Conservation (phyloP, 2,329 filamentous ascomycete genomes). For the Pseudomassariella vexata region DNA sequence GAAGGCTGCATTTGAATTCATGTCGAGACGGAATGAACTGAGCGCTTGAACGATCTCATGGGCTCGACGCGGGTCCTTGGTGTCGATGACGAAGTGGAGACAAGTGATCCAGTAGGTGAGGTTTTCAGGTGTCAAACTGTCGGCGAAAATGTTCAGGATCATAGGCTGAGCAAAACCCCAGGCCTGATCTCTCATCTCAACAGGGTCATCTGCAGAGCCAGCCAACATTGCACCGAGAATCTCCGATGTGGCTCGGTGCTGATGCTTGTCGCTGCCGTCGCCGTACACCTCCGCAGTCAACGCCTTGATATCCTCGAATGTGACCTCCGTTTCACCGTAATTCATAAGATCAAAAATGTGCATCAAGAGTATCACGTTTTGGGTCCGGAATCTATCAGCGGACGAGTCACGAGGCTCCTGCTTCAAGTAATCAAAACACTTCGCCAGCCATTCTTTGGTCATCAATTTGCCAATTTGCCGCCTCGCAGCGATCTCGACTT, state of each 20-base stretch:
- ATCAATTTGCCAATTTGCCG: slow-evolving; percentile 75
- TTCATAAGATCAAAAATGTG: slow-evolving; percentile 89
- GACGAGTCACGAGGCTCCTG: slow-evolving; percentile 83
- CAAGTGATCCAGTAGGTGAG: slow-evolving; percentile 92
- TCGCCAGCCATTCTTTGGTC: slow-evolving; percentile 78
- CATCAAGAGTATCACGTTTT: slow-evolving; percentile 78
- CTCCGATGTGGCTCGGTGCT: slow-evolving; percentile 91
- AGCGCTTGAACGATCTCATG: slow-evolving; percentile 83
- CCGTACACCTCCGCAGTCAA: slow-evolving; percentile 73
- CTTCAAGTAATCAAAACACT: slow-evolving; percentile 89
- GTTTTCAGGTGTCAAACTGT: slow-evolving; percentile 91
- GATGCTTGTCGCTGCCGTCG: slow-evolving; percentile 94
- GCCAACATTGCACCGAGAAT: slow-evolving; percentile 82
- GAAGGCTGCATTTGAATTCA: slow-evolving; percentile 94
- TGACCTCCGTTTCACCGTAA: slow-evolving; percentile 68
- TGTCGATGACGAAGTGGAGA: slow-evolving; percentile 80
- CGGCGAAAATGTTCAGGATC: slow-evolving; percentile 78
- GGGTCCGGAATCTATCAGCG: slow-evolving; percentile 84
- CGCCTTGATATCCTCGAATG: slow-evolving; percentile 82
- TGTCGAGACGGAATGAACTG: slow-evolving; percentile 81
- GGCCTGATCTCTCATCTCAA: slow-evolving; percentile 66
- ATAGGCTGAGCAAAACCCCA: slow-evolving; percentile 92
- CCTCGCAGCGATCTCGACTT: slow-evolving; percentile 67
- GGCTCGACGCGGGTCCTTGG: slow-evolving; percentile 81
- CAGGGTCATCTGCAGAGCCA: slow-evolving; percentile 71